These are phyloP conservation scores for Rauvolfia tetraphylla DNA, from an alignment of 257 asterid species.

Conservation along the genomic window DNA sequence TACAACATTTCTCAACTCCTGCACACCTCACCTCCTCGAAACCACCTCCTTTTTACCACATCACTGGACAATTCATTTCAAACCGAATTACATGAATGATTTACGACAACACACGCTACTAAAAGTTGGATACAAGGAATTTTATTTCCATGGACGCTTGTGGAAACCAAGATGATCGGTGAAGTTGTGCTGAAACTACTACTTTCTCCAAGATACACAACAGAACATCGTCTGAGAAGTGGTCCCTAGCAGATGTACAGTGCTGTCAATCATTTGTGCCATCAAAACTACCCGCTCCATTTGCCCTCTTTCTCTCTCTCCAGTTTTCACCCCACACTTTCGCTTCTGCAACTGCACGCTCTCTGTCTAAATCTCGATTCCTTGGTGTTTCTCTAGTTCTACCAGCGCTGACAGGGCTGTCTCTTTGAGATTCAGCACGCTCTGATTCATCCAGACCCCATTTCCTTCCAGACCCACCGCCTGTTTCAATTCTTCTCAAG, in stretches of 20 bases:
- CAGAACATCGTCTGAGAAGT: constrained; percentile 3
- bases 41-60: constrained; percentile 19
- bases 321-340: constrained; percentile 92
- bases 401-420: constrained; percentile 69
- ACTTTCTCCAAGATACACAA: constrained; percentile 5
- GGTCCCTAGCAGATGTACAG: not conserved
- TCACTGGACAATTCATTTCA: constrained; percentile 24
- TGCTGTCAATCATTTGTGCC: constrained; percentile 38
- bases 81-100: constrained; percentile 32
- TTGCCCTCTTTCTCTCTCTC: constrained; percentile 56
- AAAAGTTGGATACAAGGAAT: constrained; percentile 20
- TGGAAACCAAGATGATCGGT: constrained; percentile 10
- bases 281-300: constrained; percentile 54
- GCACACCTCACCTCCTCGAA: constrained; percentile 15
- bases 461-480: constrained; percentile 58
- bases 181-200: constrained; percentile 8
- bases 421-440: constrained; percentile 46
- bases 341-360: constrained; percentile 87
- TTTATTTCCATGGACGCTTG: constrained; percentile 15
- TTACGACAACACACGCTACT: constrained; percentile 15
- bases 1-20: constrained; percentile 9
- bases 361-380: constrained; percentile 70
- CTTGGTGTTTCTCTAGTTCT: constrained; percentile 54
- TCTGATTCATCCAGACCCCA: constrained; percentile 67
- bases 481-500: constrained; percentile 54